Conservation (phyloP, 129 eudicot genomes). For the Centrapalus pauciflorus region DNA sequence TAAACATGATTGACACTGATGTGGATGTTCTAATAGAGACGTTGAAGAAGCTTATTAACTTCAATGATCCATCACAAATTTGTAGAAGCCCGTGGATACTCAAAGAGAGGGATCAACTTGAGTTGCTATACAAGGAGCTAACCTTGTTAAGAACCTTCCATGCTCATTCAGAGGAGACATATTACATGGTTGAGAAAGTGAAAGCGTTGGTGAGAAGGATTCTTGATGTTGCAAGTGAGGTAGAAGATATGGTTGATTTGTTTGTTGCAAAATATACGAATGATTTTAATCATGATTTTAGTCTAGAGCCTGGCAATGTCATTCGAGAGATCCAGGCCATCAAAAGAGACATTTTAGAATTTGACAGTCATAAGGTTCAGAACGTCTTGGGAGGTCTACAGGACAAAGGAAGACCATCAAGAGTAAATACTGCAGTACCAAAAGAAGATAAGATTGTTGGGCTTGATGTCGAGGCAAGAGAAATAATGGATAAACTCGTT, state of each 20-base stretch:
- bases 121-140: conserved; percentile 1
- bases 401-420: conserved; percentile 1
- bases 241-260: conserved; percentile 3
- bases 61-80: background rate
- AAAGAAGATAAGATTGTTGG: conserved; percentile 23
- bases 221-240: background rate
- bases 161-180: conserved; percentile 1
- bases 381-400: background rate
- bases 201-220: conserved; percentile 12
- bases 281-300: background rate
- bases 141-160: background rate
- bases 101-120: background rate
- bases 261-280: background rate
- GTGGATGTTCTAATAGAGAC: conserved; percentile 8
- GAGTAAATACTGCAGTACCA: background rate
- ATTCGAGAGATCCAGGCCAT: background rate
- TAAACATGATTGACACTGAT: conserved; percentile 13
- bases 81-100: conserved; percentile 1
- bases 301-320: background rate
- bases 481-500: conserved; percentile 16
- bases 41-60: conserved; percentile 8
- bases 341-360: background rate
- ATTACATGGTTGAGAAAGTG: background rate
- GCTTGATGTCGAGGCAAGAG: conserved; percentile 13
- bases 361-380: background rate